Evolutionary conservation across 2,329 filamentous ascomycete species (phyloP).

Genomic region (Penicillium sp.): DNA sequence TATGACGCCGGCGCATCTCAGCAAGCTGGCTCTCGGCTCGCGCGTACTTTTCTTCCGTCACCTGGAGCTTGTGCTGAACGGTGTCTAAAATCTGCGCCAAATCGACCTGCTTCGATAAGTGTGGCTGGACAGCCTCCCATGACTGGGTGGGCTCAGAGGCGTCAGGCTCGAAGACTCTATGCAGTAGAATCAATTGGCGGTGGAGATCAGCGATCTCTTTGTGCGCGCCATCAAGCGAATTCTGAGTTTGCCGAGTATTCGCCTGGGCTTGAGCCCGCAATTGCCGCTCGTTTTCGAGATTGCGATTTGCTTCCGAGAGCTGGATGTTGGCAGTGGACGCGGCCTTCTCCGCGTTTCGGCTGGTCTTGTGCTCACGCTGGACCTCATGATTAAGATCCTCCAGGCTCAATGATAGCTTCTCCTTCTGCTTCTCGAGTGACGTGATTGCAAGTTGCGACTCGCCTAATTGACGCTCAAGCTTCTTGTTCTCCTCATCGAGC

Average conservation of each 20-base stretch:
- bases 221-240: conserved; percentile 73
- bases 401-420: conserved; percentile 81
- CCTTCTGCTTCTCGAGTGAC: conserved; percentile 87
- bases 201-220: conserved; percentile 78
- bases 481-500: conserved; percentile 77
- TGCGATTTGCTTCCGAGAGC: conserved; percentile 83
- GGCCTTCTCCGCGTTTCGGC: conserved; percentile 83
- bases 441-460: conserved; percentile 80
- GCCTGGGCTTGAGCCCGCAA: conserved; percentile 79
- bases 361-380: conserved; percentile 82
- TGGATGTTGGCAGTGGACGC: conserved; percentile 77
- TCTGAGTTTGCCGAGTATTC: conserved; percentile 77
- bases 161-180: conserved; percentile 82
- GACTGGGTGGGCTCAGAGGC: conserved; percentile 62
- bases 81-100: conserved; percentile 83
- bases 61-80: conserved; percentile 80
- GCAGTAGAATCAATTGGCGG: conserved; percentile 73
- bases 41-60: conserved; percentile 75
- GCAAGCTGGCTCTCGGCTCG: conserved; percentile 81
- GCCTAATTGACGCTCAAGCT: conserved; percentile 77
- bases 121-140: conserved; percentile 67
- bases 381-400: conserved; percentile 94
- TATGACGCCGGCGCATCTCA: conserved; percentile 71
- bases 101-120: conserved; percentile 67
- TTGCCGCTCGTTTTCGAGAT: conserved; percentile 85